Percentiles rank a stretch among this genome's conserved stretches.
These are phyloP conservation scores for Chlamydomonas sp. DNA, from an alignment of 139 green algal species.

Conservation along the genomic window DNA sequence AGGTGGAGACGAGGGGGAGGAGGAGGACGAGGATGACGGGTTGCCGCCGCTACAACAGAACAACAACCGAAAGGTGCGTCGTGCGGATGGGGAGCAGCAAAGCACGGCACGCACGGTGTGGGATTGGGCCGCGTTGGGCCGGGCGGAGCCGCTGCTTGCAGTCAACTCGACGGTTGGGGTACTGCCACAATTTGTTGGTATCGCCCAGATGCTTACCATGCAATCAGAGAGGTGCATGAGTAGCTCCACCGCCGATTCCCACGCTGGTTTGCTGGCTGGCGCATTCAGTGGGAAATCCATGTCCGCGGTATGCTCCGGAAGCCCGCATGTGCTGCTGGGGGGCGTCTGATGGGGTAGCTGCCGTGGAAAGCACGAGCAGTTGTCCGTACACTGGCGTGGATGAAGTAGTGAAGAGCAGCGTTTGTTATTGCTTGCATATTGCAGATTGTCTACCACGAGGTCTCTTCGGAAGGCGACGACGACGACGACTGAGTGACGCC, in stretches of 20 bases:
- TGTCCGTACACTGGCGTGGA: not conserved
- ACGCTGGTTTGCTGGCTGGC: no score
- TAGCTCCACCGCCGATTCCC: no score
- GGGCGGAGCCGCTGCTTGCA: not conserved
- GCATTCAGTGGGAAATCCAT: no score
- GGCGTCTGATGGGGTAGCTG: no score
- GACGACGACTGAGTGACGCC: not conserved
- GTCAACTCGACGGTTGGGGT: not conserved
- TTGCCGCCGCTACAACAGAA: not conserved
- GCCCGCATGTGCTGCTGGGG: no score
- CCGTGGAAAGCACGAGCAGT: not conserved
- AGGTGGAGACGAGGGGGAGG: not conserved
- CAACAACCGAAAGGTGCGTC: slow-evolving; percentile 19
- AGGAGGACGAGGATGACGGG: not conserved
- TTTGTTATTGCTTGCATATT: not conserved
- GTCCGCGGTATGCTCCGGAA: no score
- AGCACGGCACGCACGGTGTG: not conserved
- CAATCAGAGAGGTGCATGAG: no score
- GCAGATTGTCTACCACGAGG: slow-evolving; percentile 40
- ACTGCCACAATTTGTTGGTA: no score
- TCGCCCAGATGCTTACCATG: no score
- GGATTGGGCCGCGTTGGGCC: no score
- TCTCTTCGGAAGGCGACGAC: slow-evolving; percentile 4
- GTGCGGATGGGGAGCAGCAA: not conserved
- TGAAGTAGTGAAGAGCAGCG: not conserved